Percentiles rank a stretch among this genome's conserved stretches.
Evolutionary conservation across 2,329 filamentous ascomycete genomes (phyloP).

Genomic region (Microdochium trichocladiopsis): DNA sequence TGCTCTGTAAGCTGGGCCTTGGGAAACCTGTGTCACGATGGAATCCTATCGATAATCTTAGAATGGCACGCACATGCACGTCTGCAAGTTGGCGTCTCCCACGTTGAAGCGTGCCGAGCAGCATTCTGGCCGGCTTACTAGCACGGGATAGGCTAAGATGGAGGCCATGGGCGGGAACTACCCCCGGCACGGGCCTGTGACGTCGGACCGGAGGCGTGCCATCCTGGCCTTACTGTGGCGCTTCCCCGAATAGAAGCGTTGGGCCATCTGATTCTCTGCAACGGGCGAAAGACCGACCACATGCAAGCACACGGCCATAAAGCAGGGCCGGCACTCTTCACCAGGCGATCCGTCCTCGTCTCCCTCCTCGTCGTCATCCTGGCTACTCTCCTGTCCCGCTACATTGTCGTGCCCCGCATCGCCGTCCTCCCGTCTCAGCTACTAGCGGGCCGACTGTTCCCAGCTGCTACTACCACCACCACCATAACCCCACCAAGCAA

Average conservation of each 20-base stretch:
- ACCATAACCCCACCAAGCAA: neutral
- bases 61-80: no score
- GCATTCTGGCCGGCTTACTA: no score
- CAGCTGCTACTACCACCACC: no score
- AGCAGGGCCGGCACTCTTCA: neutral
- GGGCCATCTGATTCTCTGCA: no score
- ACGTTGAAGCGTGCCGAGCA: no score
- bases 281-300: no score
- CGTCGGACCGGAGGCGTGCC: neutral
- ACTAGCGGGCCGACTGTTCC: constrained; percentile 1
- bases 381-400: constrained; percentile 14
- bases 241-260: neutral
- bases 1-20: no score
- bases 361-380: constrained; percentile 16
- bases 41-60: no score
- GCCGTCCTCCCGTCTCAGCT: constrained; percentile 14
- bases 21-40: no score
- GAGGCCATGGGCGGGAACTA: no score
- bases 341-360: constrained; percentile 9
- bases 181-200: neutral
- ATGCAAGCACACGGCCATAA: neutral
- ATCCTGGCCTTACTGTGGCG: neutral
- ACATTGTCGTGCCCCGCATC: constrained; percentile 21
- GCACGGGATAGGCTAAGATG: no score
- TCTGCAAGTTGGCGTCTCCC: no score